phyloP scores from a whole-genome alignment of 176 grass and related monocot genomes.

The Oryza rufipogon region DNA sequence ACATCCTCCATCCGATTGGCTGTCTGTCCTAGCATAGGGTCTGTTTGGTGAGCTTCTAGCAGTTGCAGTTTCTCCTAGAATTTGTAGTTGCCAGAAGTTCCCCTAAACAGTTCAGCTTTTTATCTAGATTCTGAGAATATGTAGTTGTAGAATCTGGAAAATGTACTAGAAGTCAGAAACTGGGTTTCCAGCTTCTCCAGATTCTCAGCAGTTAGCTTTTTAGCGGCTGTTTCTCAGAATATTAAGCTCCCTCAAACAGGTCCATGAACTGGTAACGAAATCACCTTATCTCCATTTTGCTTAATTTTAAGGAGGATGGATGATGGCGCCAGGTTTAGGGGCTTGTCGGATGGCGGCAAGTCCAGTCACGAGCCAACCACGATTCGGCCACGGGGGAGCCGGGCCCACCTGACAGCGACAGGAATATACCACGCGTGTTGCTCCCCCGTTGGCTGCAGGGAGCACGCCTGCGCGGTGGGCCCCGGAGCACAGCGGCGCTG shows the following conservation, averaged over 20 bases:
- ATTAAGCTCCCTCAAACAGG: too few relatives aligned
- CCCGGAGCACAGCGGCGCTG: background rate
- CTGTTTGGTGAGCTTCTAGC: too few relatives aligned
- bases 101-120: too few relatives aligned
- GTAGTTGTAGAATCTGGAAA: too few relatives aligned
- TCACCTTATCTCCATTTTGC: background rate
- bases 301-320: background rate
- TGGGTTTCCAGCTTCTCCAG: too few relatives aligned
- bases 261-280: background rate
- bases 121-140: too few relatives aligned
- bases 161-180: too few relatives aligned
- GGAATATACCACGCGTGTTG: conserved; percentile 7
- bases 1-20: background rate
- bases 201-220: too few relatives aligned
- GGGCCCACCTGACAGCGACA: background rate
- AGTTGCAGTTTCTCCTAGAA: too few relatives aligned
- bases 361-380: background rate
- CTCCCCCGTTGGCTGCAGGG: background rate
- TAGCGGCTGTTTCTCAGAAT: too few relatives aligned
- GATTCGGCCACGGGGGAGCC: background rate
- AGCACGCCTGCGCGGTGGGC: background rate
- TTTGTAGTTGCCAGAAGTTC: too few relatives aligned
- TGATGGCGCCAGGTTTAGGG: background rate
- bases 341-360: background rate
- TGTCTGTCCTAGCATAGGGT: background rate